These are phyloP conservation scores for Serpula lacrymans DNA, from an alignment of 768 basidiomycete species.

Conservation along the genomic window DNA sequence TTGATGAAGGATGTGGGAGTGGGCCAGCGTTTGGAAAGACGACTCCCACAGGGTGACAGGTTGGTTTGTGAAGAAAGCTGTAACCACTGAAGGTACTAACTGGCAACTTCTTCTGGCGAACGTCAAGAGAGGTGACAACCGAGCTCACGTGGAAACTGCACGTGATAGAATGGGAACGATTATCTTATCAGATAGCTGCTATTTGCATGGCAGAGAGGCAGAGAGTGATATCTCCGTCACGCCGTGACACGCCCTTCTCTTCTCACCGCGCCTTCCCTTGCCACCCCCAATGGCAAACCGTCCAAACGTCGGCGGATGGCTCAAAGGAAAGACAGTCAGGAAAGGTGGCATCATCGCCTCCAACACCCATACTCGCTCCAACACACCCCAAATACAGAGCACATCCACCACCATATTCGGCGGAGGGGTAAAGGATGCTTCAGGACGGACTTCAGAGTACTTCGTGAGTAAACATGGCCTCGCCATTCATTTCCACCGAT, in stretches of 20 bases:
- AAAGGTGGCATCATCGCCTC: constrained; percentile 52
- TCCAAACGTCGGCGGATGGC: constrained; percentile 41
- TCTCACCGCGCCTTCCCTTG: not conserved
- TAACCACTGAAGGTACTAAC: no score
- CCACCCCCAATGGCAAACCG: constrained; percentile 31
- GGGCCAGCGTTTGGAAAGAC: no score
- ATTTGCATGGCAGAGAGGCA: no score
- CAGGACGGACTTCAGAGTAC: constrained; percentile 78
- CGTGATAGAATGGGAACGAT: no score
- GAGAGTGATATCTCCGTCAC: no score
- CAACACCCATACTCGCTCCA: constrained; percentile 49
- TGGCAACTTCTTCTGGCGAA: no score
- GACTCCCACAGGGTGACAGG: no score
- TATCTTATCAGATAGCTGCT: no score
- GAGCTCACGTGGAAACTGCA: no score
- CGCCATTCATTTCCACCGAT: constrained; percentile 5
- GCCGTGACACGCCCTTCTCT: not conserved
- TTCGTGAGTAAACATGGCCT: constrained; percentile 49
- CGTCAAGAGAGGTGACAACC: no score
- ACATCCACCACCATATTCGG: constrained; percentile 74
- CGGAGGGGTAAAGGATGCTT: constrained; percentile 83
- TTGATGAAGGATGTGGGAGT: no score
- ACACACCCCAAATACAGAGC: constrained; percentile 65
- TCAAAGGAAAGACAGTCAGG: constrained; percentile 73
- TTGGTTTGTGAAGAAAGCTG: no score